Evolutionary conservation across 495 filamentous ascomycete genomes (phyloP), one percentile per base, ranked within the genome.

Genomic region (Aspergillus funiculosus): DNA sequence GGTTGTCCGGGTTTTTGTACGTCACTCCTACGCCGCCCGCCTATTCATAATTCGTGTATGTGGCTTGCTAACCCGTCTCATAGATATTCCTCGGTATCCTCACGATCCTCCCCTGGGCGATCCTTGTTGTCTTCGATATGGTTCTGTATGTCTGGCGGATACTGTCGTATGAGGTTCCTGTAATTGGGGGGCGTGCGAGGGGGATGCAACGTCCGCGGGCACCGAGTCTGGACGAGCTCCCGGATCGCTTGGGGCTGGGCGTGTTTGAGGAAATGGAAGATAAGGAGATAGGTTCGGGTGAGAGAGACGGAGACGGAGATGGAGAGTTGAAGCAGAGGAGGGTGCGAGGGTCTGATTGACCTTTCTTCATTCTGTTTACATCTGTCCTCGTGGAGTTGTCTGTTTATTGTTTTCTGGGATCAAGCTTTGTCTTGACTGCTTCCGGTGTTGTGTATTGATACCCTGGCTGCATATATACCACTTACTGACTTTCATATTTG

Each of bases 91-190:
- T 87, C 38, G 81, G 74, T 20, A 53, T 81, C 22, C 53, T 86
- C 19, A 80, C 76, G 5, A 79, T 89, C 43, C 71, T 74, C 9
- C 85, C 85, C 3, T 88, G 84, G 82, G 57, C 75, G 1, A 57
- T 78, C 0, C 60, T 87, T 24, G 58, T 89, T 39, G 36, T 84
- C 41, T 85, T 87, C 63, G 85, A 89, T 53, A 59, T 82, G 15
- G 51, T 76, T 19, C 69, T 87, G 13, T 89, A 86, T 54, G 39
- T 83, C 21, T 78, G 74, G 56, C 79, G 83, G 22, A 67, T 76
- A 19, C 50, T 74, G 5, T 62, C 68, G 22, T 80, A 80, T 60
- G 74, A 84, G 42, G 55, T 85, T 1, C 83, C 83, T 1, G 59
- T 70, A 30, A 48, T 83, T 20, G 83, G 83, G 1, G 83, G 83